phyloP scores from a whole-genome alignment of 1,284 basidiomycete genomes.

The Trichosporon asahii region DNA sequence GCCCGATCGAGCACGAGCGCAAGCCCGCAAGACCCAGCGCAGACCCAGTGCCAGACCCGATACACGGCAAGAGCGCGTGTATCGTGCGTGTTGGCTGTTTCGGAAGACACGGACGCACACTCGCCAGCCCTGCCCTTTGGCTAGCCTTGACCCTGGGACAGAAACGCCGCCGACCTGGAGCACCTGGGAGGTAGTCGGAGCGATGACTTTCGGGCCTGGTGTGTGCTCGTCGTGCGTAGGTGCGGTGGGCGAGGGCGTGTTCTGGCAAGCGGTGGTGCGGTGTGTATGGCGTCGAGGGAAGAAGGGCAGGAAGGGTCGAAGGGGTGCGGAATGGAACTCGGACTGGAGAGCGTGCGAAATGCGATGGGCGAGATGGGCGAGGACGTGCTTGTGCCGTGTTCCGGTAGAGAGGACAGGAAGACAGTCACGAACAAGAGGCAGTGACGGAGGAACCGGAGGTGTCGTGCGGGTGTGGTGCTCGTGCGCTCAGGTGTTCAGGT shows the following conservation, averaged over 20 bases:
- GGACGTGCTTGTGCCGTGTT: too few species aligned
- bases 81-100: background rate
- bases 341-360: background rate
- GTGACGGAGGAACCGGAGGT: too few species aligned
- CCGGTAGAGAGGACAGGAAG: too few species aligned
- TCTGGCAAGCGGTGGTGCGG: background rate
- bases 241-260: background rate
- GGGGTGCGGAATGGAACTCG: background rate
- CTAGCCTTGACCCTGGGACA: too few species aligned
- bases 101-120: background rate
- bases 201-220: background rate
- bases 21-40: too few species aligned
- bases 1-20: background rate
- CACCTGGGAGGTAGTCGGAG: too few species aligned
- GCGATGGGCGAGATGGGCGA: background rate
- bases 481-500: slow-evolving; percentile 2
- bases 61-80: background rate
- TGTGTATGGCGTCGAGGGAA: background rate
- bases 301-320: background rate
- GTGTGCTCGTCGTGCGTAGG: background rate
- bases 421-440: too few species aligned
- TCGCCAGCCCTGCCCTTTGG: background rate
- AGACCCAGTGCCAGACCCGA: too few species aligned
- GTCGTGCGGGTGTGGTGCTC: background rate
- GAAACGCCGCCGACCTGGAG: too few species aligned